Evolutionary conservation across 257 asterid species (phyloP).

Genomic region (Solanum sitiens): DNA sequence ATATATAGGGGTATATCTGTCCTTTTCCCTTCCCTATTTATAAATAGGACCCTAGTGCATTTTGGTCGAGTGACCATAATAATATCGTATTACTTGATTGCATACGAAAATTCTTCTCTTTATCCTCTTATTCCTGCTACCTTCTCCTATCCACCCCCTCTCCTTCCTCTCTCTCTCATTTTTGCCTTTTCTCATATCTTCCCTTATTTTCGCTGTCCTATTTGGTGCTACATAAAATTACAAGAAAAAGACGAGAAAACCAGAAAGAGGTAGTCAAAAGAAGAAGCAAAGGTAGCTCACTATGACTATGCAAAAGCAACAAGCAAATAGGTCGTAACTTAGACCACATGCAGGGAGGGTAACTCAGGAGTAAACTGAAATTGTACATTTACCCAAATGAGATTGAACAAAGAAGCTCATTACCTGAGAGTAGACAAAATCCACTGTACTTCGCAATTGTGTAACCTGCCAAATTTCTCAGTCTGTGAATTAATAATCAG

Average conservation of each 20-base stretch:
- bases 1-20: too few species aligned
- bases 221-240: not conserved
- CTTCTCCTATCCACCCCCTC: not conserved
- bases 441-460: constrained; percentile 53
- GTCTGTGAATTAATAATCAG: not conserved
- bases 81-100: not conserved
- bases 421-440: constrained; percentile 71
- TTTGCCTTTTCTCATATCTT: not conserved
- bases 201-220: not conserved
- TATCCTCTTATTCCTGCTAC: not conserved
- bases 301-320: not conserved
- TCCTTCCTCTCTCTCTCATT: not conserved
- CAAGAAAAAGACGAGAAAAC: not conserved
- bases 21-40: not conserved
- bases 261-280: not conserved
- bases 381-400: not conserved
- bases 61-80: not conserved
- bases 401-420: constrained; percentile 6
- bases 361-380: not conserved
- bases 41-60: not conserved
- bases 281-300: not conserved
- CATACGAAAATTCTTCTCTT: not conserved
- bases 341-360: not conserved
- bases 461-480: constrained; percentile 38
- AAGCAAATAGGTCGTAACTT: not conserved